Base-by-base conservation (phyloP, 108 stramenopile genomes). In the Skeletonema grethae region DNA sequence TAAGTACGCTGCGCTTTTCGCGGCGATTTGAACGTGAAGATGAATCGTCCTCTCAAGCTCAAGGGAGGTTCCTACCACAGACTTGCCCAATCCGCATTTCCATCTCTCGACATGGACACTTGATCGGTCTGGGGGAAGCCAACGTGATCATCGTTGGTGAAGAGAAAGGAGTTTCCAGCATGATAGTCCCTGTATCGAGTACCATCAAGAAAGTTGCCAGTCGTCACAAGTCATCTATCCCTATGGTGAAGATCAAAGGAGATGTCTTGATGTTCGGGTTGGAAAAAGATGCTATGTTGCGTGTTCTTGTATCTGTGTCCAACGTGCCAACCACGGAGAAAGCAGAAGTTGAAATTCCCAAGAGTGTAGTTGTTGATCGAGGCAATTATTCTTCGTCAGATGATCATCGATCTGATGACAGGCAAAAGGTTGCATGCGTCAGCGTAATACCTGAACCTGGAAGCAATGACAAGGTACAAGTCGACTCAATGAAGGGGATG, bases 171-270 rank as follows among this genome's bases (percentile, higher is more conserved):
- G 55, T 35, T 18, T 24, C 28, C 6, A 61, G 45, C 16, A 61
- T 39, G 24, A 25, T 32, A 13, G 45, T 67, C 7, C 74, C 74
- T 4, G 16, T 75, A 1, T 34, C 67, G 6, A 61, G 43, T 13
- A 53, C 20, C 18, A n/a, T 8, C 50, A 18, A 53, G 20, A 53
- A 53, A 22, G 15, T n/a, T 15, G 2, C 15, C 15, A 15, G 12
- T 3, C 41, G 41, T n/a, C 3, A 43, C 41, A 53, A 53, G 50
- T 20, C 18, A 24, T 28, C 31, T 7, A 57, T 22, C 16, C 66
- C 66, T 29, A 75, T 75, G 74, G 45, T 58, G 46, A 67, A 48
- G 31, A 65, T 75, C 10, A 75, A 75, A 45, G 74, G 74, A 20
- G 74, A 75, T 38, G 67, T 31, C 18, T 43, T 75, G 1, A 50